Evolutionary conservation across 208 protist species (phyloP).

Genomic region (Porcisia hertigi): DNA sequence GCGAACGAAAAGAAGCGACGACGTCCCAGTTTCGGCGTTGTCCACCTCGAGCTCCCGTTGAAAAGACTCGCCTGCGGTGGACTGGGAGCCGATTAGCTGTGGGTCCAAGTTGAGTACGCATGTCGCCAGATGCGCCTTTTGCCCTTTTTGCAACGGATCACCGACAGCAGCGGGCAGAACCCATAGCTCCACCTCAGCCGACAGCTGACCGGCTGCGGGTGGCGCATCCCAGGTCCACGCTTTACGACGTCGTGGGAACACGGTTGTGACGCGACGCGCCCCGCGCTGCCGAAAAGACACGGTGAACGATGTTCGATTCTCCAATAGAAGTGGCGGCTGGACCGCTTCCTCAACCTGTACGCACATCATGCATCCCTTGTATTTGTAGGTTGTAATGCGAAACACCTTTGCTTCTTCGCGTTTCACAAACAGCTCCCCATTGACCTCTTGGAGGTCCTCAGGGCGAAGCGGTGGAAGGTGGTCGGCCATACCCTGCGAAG

Average conservation of each 20-base stretch:
- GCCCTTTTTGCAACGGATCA: not conserved
- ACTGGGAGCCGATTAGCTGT: slow-evolving; percentile 20
- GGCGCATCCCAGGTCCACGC: slow-evolving; percentile 62
- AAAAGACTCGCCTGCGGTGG: slow-evolving; percentile 13
- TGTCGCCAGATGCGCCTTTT: not conserved
- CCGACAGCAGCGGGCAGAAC: not conserved
- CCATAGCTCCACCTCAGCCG: slow-evolving; percentile 29
- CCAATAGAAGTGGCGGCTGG: slow-evolving; percentile 65
- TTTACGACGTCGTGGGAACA: slow-evolving; percentile 63
- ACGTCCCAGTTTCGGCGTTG: slow-evolving; percentile 12
- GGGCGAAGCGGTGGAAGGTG: slow-evolving; percentile 42
- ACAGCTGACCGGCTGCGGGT: not conserved
- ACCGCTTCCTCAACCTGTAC: slow-evolving; percentile 52
- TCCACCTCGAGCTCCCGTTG: slow-evolving; percentile 34
- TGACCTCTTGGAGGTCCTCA: slow-evolving; percentile 45
- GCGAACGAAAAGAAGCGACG: slow-evolving; percentile 66
- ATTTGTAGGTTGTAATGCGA: slow-evolving; percentile 28
- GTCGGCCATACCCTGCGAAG: slow-evolving; percentile 1
- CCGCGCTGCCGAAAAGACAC: slow-evolving; percentile 54
- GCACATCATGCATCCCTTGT: slow-evolving; percentile 50
- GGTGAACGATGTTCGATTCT: slow-evolving; percentile 70
- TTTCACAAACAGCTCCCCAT: slow-evolving; percentile 40
- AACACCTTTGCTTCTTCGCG: slow-evolving; percentile 54
- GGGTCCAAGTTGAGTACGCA: slow-evolving; percentile 70
- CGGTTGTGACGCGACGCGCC: slow-evolving; percentile 23